Base-by-base conservation (phyloP, 352 stramenopile genomes). In the Pythium oligandrum region DNA sequence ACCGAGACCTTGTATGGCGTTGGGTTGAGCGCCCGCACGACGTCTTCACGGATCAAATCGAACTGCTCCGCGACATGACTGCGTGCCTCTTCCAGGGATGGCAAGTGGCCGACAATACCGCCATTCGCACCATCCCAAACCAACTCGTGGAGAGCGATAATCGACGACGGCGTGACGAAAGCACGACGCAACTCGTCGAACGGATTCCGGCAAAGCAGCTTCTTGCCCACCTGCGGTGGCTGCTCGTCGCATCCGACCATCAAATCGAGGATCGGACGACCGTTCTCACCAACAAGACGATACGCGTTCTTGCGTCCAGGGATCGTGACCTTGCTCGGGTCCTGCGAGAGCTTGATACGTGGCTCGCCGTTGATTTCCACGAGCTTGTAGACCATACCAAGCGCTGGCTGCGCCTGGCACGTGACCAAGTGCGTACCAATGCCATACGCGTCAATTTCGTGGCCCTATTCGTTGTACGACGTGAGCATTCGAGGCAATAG, bases 341-440 rank as follows among this genome's bases (percentile, higher is more conserved):
- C 96, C 73, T 99, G 83, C 30, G 90, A 98, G 34, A 99, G 71
- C 75, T 99, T 99, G 57, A 99, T 99, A 44, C 96, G 82, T 11
- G 97, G 92, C 57, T 88, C 63, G 30, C 83, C 90, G 55, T 98
- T 90, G 57, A 99, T 96, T 76, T 99, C 96, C 35, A 99, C 97
- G 30, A 99, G 83, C 76, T 99, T 99, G 86, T 98, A 99, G 26
- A 99, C 97, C 96, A 96, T 97, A 30, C 97, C 97, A 1, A 99
- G 78, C 30, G 97, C 97, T 30, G 97, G 97, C 65, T 99, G 97
- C 12, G 86, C 87, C 71, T 99, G 96, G 69, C 97, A 99, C 5
- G 97, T 99, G 38, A 99, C 90, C 40, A 97, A 61, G 66, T 97
- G 82, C 38, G 94, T 98, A 9, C 95, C 95, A 66, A 99, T 98